These are phyloP conservation scores for Passalora sequoiae DNA, from an alignment of 2,329 filamentous ascomycete genomes.

Conservation along the genomic window DNA sequence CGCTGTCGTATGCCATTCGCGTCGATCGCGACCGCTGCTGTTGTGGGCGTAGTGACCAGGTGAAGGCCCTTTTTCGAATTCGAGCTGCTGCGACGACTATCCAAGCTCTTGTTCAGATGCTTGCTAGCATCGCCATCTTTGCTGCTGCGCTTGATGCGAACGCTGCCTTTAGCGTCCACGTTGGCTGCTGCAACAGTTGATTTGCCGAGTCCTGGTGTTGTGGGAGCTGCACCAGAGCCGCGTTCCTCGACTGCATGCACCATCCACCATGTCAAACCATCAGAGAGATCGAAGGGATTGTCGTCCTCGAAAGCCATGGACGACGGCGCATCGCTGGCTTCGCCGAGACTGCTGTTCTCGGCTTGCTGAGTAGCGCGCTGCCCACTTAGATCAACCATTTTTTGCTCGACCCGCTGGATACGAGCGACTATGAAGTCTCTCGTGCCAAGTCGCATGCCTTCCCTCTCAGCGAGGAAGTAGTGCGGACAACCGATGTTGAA, in stretches of 20 bases:
- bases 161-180: constrained; percentile 75
- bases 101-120: constrained; percentile 71
- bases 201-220: constrained; percentile 87
- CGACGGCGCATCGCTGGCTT: constrained; percentile 51
- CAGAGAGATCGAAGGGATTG: constrained; percentile 93
- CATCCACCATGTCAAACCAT: constrained; percentile 92
- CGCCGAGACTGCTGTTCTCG: constrained; percentile 43
- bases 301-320: constrained; percentile 63
- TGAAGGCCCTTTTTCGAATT: constrained; percentile 71
- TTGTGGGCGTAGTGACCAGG: constrained; percentile 15
- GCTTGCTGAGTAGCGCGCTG: constrained; percentile 44
- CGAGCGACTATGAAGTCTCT: constrained; percentile 96
- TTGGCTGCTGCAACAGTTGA: constrained; percentile 84
- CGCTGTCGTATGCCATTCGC: constrained; percentile 15
- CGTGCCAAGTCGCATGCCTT: constrained; percentile 74
- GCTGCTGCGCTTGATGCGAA: constrained; percentile 43
- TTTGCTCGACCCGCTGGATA: constrained; percentile 85
- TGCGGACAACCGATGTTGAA: constrained; percentile 98
- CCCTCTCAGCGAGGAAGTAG: constrained; percentile 92
- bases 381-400: constrained; percentile 77
- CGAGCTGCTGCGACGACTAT: constrained; percentile 84
- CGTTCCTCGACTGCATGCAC: constrained; percentile 93
- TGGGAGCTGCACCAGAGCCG: constrained; percentile 62
- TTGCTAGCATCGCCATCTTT: constrained; percentile 44
- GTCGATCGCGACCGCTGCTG: constrained; percentile 8